A percentile compares a stretch with the other conserved stretches of the same genome.
phyloP scores from a whole-genome alignment of 2,329 filamentous ascomycete genomes.

The Penicillium sp. region DNA sequence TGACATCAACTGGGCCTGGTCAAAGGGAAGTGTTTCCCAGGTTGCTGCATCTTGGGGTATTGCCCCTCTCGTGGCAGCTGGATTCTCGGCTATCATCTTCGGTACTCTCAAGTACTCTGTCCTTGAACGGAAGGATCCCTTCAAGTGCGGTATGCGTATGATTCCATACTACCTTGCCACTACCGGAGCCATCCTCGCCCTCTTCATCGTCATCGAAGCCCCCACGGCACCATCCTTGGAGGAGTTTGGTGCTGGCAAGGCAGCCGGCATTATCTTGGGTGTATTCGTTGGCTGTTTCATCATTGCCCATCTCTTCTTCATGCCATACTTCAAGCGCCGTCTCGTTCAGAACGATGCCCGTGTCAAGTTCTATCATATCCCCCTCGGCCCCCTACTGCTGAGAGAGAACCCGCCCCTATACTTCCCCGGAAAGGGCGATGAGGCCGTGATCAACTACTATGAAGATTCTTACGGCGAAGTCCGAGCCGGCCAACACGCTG shows the following conservation, averaged over 20 bases:
- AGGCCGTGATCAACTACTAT: conserved; percentile 43
- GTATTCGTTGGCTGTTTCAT: conserved; percentile 28
- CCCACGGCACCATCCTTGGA: conserved; percentile 25
- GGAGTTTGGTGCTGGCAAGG: conserved; percentile 27
- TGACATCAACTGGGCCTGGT: conserved; percentile 36
- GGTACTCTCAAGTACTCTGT: conserved; percentile 51
- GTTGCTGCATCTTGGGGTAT: conserved; percentile 51
- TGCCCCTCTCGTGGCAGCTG: conserved; percentile 49
- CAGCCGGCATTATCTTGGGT: conserved; percentile 26
- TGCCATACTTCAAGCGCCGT: conserved; percentile 30
- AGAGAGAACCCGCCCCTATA: conserved; percentile 42
- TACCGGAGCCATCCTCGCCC: conserved; percentile 50
- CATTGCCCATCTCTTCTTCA: conserved; percentile 26
- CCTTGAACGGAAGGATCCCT: conserved; percentile 49
- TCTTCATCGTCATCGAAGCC: conserved; percentile 57
- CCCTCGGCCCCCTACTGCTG: conserved; percentile 44
- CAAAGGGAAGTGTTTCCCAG: conserved; percentile 46
- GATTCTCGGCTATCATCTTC: conserved; percentile 51
- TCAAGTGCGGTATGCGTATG: conserved; percentile 50
- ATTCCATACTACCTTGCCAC: conserved; percentile 51
- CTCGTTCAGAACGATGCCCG: conserved; percentile 24
- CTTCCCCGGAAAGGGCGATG: conserved; percentile 40
- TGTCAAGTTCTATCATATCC: conserved; percentile 26
- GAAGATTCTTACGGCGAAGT: conserved; percentile 31
- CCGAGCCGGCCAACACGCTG: conserved; percentile 16